phyloP scores from a whole-genome alignment of 108 stramenopile genomes.

The Chaetoceros tenuissimus region DNA sequence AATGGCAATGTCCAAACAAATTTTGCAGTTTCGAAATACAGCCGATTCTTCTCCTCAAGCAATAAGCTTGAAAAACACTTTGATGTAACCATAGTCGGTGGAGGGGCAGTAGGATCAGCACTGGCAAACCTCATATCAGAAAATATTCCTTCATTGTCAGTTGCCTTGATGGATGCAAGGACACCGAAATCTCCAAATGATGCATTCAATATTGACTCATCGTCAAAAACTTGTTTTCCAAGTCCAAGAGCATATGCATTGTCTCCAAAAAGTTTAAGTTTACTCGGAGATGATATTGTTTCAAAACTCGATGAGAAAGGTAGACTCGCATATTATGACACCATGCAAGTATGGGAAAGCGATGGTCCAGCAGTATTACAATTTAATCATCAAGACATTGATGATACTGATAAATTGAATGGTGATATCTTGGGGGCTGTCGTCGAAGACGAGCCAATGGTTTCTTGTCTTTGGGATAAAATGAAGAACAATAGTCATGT shows the following conservation, averaged over 20 bases:
- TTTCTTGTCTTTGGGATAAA: constrained; percentile 49
- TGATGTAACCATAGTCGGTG: constrained; percentile 71
- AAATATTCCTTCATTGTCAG: constrained; percentile 17
- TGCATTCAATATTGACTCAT: neutral
- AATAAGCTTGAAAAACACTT: no score
- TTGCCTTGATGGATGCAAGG: constrained; percentile 32
- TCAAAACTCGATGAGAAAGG: neutral
- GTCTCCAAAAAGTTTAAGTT: constrained; percentile 53
- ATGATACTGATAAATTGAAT: neutral
- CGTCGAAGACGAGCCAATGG: constrained; percentile 59
- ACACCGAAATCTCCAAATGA: constrained; percentile 12
- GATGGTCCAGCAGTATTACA: constrained; percentile 59
- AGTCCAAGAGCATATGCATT: constrained; percentile 80
- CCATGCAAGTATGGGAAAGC: constrained; percentile 87
- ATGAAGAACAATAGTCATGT: constrained; percentile 30
- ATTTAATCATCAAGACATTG: constrained; percentile 54
- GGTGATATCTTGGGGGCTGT: constrained; percentile 55
- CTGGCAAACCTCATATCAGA: constrained; percentile 45
- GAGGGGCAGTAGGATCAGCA: constrained; percentile 63
- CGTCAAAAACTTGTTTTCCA: constrained; percentile 15
- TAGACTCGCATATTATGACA: constrained; percentile 46
- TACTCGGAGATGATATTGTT: constrained; percentile 22
- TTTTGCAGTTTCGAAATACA: no score
- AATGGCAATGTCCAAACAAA: no score
- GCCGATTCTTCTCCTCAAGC: no score